Evolutionary conservation across 805 yeast genomes (phyloP).

Genomic region (Starmerella apicola): DNA sequence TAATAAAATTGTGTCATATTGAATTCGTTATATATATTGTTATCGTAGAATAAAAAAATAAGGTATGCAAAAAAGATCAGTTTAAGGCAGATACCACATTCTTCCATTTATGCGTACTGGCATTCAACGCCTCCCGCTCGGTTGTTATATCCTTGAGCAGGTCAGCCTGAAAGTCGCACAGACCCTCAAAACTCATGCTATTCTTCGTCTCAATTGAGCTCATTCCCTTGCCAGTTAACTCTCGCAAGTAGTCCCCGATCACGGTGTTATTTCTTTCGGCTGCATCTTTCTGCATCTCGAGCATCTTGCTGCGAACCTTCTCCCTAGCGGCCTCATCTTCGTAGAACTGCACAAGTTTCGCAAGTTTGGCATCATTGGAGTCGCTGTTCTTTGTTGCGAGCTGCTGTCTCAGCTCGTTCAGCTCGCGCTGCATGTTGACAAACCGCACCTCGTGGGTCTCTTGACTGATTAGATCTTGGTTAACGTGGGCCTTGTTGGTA

Average conservation of each 20-base stretch:
- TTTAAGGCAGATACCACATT: no score
- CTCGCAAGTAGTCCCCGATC: conserved; percentile 21
- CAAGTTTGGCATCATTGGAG: conserved; percentile 15
- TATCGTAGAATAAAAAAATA: no score
- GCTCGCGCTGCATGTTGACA: conserved; percentile 31
- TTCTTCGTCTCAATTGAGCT: conserved; percentile 14
- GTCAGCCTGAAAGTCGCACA: conserved; percentile 9
- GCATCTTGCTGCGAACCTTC: conserved; percentile 19
- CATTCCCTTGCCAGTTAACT: conserved; percentile 18
- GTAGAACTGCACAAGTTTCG: conserved; percentile 23
- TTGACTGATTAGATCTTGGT: conserved; percentile 32
- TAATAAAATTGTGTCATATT: no score
- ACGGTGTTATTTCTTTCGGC: conserved; percentile 19
- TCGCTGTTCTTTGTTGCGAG: conserved; percentile 25
- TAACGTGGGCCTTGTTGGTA: conserved; percentile 45
- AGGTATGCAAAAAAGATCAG: no score
- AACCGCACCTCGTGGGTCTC: conserved; percentile 31
- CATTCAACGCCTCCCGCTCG: not conserved
- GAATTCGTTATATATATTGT: no score
- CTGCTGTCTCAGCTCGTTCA: conserved; percentile 27
- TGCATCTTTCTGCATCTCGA: conserved; percentile 18
- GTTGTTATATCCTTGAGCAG: conserved; percentile 4
- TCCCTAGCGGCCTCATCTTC: conserved; percentile 25
- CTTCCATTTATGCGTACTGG: not conserved
- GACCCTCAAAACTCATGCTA: conserved; percentile 5